Percentiles rank a stretch among this genome's conserved stretches.
Conservation (phyloP, 2,329 filamentous ascomycete genomes). For the Nothopassalora personata region DNA sequence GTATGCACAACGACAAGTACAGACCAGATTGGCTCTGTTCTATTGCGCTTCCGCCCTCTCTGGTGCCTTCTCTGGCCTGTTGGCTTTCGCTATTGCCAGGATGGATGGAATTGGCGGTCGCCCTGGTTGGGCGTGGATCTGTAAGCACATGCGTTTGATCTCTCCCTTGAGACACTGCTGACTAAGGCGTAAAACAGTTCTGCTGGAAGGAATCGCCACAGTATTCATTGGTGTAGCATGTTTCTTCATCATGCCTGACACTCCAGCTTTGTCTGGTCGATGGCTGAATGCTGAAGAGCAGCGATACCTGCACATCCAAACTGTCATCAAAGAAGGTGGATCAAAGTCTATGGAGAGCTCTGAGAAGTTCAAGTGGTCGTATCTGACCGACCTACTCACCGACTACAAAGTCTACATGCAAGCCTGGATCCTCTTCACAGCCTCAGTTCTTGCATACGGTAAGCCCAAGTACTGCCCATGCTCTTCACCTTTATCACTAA, state of each 20-base stretch:
- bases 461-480: neutral
- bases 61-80: constrained; percentile 22
- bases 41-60: constrained; percentile 20
- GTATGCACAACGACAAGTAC: constrained; percentile 18
- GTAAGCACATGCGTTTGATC: neutral
- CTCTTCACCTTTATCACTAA: neutral
- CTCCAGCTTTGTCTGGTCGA: constrained; percentile 22
- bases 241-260: constrained; percentile 52
- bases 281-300: constrained; percentile 28
- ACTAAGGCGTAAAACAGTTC: constrained; percentile 42
- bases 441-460: constrained; percentile 26
- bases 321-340: constrained; percentile 19
- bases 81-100: constrained; percentile 30
- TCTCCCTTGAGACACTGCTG: constrained; percentile 13
- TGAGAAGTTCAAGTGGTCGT: constrained; percentile 24
- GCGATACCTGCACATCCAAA: constrained; percentile 15
- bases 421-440: constrained; percentile 21
- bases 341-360: constrained; percentile 11
- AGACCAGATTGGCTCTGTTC: constrained; percentile 23
- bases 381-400: constrained; percentile 20
- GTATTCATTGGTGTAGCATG: constrained; percentile 49
- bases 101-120: constrained; percentile 40
- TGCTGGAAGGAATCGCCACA: constrained; percentile 54
- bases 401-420: constrained; percentile 23
- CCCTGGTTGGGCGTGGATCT: constrained; percentile 1